These are phyloP conservation scores for Celoporthe dispersa DNA, from an alignment of 2,329 filamentous ascomycete genomes.

Conservation along the genomic window DNA sequence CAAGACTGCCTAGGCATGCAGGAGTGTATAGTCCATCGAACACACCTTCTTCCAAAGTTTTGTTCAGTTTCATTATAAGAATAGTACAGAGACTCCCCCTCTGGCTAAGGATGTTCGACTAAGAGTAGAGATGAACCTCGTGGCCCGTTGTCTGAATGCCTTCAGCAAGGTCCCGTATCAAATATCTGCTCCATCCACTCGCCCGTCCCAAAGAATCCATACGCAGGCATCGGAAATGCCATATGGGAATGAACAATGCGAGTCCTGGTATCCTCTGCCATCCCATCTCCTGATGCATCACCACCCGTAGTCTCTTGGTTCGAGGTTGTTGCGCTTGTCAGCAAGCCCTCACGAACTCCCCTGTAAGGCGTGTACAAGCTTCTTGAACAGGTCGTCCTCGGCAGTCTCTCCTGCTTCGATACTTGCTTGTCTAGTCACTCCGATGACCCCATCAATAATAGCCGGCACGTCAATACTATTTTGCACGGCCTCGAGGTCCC, in stretches of 20 bases:
- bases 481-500: neutral
- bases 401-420: neutral
- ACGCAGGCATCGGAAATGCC: neutral
- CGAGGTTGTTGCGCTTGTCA: neutral
- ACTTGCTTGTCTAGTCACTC: neutral
- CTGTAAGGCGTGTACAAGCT: neutral
- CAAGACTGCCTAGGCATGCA: neutral
- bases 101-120: too few species aligned
- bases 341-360: neutral
- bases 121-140: neutral
- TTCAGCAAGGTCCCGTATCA: neutral
- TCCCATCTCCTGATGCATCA: neutral
- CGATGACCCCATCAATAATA: neutral
- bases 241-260: neutral
- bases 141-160: too few species aligned
- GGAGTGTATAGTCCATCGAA: too few species aligned
- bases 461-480: neutral
- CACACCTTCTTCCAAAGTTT: neutral
- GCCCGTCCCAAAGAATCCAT: slow-evolving; percentile 15
- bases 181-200: slow-evolving; percentile 5
- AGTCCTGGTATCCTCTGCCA: neutral
- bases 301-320: neutral
- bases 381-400: neutral
- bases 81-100: too few species aligned
- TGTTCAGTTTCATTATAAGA: too few species aligned